Conservation (phyloP, 768 basidiomycete genomes). For the Termitomyces sp. region DNA sequence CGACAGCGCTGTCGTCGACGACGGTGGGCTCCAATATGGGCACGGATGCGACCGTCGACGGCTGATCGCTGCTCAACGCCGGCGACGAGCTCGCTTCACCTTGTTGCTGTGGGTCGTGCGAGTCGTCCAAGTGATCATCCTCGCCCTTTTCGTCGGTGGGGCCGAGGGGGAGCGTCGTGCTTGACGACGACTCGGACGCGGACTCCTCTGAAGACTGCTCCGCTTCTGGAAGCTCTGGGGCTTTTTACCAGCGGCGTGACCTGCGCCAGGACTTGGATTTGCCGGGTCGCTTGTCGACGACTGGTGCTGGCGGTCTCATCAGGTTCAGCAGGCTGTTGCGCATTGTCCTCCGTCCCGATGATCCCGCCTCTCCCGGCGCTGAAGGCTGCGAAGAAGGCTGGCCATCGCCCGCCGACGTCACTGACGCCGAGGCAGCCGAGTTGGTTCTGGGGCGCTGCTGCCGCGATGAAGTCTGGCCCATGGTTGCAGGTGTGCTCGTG, state of each 20-base stretch:
- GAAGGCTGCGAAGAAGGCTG: not conserved
- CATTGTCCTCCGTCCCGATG: constrained; percentile 20
- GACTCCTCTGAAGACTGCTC: not conserved
- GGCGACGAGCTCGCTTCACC: not conserved
- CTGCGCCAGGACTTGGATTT: constrained; percentile 1
- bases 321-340: constrained; percentile 31
- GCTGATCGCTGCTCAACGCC: not conserved
- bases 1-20: not conserved
- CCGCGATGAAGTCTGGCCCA: constrained; percentile 3
- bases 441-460: constrained; percentile 12
- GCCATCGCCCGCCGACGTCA: not conserved
- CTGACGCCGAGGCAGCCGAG: not conserved
- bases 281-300: constrained; percentile 2
- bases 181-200: not conserved
- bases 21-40: not conserved
- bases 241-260: constrained; percentile 4
- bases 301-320: constrained; percentile 22
- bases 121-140: not conserved
- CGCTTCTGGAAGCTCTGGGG: not conserved
- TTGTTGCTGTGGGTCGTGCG: not conserved
- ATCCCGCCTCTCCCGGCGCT: constrained; percentile 6
- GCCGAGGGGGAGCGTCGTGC: not conserved
- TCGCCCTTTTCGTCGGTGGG: not conserved
- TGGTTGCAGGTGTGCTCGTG: not conserved
- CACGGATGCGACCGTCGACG: not conserved